Percentiles rank a stretch among this genome's conserved stretches.
Conservation (phyloP, 805 yeast genomes). For the Yamadazyma tumulicola region DNA sequence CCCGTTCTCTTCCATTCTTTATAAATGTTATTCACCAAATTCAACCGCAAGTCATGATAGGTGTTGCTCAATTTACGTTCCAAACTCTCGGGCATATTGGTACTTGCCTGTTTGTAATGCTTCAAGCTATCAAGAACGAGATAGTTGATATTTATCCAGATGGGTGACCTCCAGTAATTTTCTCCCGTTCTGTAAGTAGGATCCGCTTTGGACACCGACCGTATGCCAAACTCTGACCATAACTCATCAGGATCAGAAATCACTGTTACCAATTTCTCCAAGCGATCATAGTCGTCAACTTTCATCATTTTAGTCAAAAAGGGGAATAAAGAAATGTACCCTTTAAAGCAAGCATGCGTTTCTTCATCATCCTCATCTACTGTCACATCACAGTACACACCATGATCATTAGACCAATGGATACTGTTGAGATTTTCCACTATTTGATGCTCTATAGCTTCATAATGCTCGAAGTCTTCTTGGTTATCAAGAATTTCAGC, state of each 20-base stretch:
- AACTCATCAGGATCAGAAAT: constrained; percentile 69
- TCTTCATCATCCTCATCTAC: constrained; percentile 70
- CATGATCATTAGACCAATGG: constrained; percentile 73
- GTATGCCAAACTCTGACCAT: constrained; percentile 75
- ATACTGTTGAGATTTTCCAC: constrained; percentile 61
- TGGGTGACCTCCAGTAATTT: constrained; percentile 93
- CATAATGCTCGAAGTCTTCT: constrained; percentile 57
- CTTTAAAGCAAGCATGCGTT: constrained; percentile 75
- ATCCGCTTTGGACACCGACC: constrained; percentile 73
- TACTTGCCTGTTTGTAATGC: constrained; percentile 45
- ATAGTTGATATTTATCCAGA: constrained; percentile 92
- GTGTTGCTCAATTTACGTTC: constrained; percentile 36
- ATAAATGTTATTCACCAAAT: constrained; percentile 65
- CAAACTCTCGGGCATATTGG: constrained; percentile 25
- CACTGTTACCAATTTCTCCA: constrained; percentile 51
- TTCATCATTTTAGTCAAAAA: constrained; percentile 66
- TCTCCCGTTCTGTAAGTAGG: constrained; percentile 70
- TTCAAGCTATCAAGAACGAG: constrained; percentile 67
- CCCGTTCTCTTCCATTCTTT: constrained; percentile 74
- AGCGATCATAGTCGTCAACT: constrained; percentile 39
- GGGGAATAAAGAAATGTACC: constrained; percentile 85
- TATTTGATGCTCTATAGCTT: constrained; percentile 52
- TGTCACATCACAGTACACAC: constrained; percentile 78
- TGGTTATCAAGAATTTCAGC: constrained; percentile 58
- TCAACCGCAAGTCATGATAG: constrained; percentile 59